These are phyloP conservation scores for Nyssa sinensis DNA, from an alignment of 148 eudicot species.

Conservation along the genomic window DNA sequence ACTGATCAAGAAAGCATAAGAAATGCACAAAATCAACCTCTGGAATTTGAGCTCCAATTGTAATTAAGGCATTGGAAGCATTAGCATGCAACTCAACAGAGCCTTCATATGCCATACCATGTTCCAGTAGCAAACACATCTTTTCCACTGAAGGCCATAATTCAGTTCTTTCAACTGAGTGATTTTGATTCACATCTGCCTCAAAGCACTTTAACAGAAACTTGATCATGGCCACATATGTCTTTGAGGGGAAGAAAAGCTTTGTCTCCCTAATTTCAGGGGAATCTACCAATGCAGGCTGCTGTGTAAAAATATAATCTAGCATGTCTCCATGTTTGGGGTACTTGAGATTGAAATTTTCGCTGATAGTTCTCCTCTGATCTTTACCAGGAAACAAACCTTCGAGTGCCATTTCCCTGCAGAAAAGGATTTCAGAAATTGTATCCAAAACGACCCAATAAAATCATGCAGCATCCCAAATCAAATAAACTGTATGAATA, in stretches of 20 bases:
- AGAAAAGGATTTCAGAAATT: constrained; percentile 8
- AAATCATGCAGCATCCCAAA: not conserved
- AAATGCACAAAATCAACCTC: constrained; percentile 45
- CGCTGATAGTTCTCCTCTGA: constrained; percentile 38
- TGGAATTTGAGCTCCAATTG: constrained; percentile 68
- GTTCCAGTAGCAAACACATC: constrained; percentile 74
- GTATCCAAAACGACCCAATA: not conserved
- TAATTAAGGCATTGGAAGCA: constrained; percentile 73
- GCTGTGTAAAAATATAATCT: constrained; percentile 58
- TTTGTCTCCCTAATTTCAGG: constrained; percentile 48
- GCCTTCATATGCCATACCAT: constrained; percentile 93
- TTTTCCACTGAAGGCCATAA: constrained; percentile 47
- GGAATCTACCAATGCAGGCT: constrained; percentile 56
- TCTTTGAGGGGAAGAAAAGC: constrained; percentile 76
- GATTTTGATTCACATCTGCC: constrained; percentile 45
- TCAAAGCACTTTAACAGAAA: constrained; percentile 87
- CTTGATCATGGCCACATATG: constrained; percentile 74
- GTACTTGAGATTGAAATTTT: constrained; percentile 43
- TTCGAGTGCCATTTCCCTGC: constrained; percentile 86
- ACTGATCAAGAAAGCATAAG: not conserved
- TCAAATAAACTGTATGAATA: too few relatives aligned
- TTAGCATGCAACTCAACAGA: constrained; percentile 85
- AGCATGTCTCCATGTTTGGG: constrained; percentile 78
- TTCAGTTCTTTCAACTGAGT: constrained; percentile 35
- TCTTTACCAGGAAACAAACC: constrained; percentile 80